Evolutionary conservation across 371 early-diverging fungal species (phyloP), one percentile per base, ranked within the genome.

Genomic region (Circinella minor): DNA sequence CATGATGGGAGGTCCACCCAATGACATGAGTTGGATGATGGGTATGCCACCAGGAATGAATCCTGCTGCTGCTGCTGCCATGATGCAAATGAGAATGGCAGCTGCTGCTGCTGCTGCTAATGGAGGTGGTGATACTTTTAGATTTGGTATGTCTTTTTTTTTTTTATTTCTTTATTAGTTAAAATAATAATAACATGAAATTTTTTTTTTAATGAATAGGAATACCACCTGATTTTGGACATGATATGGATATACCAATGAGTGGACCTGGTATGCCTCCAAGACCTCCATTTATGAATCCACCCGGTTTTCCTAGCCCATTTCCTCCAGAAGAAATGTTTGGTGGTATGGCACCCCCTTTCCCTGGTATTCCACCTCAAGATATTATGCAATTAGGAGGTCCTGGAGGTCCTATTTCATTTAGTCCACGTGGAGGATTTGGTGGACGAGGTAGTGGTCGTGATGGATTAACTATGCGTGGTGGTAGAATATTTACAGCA

Each of bases 1-100:
- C 55, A 71, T 73, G 72, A 67, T 71, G 20, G 71, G 71, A 3
- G 68, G 51, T 4, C 69, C 65, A 13, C 70, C 71, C 18, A 67
- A 61, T 13, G 80, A 82, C 15, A 83, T 83, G 83, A 64, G 65
- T 36, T 83, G 81, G 81, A 73, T 77, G 77, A 77, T 77, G 74
- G 77, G 77, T 17, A 77, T 77, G 74, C 77, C 77, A n/a, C 77
- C 77, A 11, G 74, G 74, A 17, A 77, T 77, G 74, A 77, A 77
- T 57, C 75, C 75, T 34, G 70, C 69, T 34, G 70, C 74, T 5
- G 69, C 69, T 43, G 70, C 70, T 46, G 70, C 73, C 55, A 73
- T 77, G 77, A 71, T 73, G 77, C 63, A 71, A 34, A 77, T 75
- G 76, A 61, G 67, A 18, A 71, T 74, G 68, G 51, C 51, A 1